These are phyloP conservation scores for Filobasidium uniguttulatum DNA, from an alignment of 1,284 basidiomycete genomes.

Conservation along the genomic window DNA sequence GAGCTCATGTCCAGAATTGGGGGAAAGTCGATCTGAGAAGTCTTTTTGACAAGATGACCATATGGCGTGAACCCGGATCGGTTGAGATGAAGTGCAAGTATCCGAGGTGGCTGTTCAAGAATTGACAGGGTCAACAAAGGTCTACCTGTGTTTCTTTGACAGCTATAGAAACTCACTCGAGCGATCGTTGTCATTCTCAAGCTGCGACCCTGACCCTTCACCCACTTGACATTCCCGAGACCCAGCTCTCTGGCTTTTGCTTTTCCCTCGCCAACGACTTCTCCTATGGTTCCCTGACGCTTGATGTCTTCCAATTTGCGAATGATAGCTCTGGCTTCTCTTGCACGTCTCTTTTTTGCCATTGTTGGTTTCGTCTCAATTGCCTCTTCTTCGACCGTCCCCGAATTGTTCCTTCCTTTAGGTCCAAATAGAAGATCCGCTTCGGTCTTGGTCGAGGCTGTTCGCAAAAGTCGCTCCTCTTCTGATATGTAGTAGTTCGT, in stretches of 20 bases:
- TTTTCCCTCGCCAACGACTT: constrained; percentile 41
- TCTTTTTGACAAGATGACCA: constrained; percentile 64
- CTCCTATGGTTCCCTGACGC: constrained; percentile 2
- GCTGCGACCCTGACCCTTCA: constrained; percentile 50
- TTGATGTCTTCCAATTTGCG: constrained; percentile 5
- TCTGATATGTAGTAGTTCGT: constrained; percentile 28
- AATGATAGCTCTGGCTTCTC: background rate
- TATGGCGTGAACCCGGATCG: constrained; percentile 60
- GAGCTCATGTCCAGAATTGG: constrained; percentile 72
- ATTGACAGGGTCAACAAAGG: background rate
- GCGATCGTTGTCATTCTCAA: constrained; percentile 80
- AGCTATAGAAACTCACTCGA: constrained; percentile 43
- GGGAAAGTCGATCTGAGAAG: constrained; percentile 61
- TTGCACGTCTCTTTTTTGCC: background rate
- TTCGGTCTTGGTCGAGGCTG: background rate
- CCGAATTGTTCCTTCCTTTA: no score
- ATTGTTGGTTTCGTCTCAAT: background rate
- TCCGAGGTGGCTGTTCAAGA: constrained; percentile 55
- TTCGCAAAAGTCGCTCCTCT: constrained; percentile 21
- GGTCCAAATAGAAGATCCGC: no score
- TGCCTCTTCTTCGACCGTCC: no score
- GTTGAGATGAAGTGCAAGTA: constrained; percentile 73
- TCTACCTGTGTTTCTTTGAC: background rate
- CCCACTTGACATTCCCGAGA: constrained; percentile 53
- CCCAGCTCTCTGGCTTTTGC: constrained; percentile 53